Conservation (phyloP, 2,329 filamentous ascomycete genomes). For the Chlorencoelia australis region DNA sequence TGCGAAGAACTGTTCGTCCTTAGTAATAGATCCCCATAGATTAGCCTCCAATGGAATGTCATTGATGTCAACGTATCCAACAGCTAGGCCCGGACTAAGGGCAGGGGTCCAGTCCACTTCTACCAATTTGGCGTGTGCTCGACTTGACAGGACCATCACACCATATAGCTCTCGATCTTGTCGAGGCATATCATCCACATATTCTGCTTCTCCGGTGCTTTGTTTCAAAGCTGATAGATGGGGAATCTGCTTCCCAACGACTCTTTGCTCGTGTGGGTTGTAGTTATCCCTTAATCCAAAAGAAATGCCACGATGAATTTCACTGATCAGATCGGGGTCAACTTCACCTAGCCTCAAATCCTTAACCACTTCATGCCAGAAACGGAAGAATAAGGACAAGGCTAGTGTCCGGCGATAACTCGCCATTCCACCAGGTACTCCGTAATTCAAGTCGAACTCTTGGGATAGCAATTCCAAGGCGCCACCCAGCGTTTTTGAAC, state of each 20-base stretch:
- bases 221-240: slow-evolving; percentile 89
- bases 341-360: slow-evolving; percentile 42
- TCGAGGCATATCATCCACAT: slow-evolving; percentile 84
- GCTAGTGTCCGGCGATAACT: slow-evolving; percentile 85
- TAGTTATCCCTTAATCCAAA: slow-evolving; percentile 64
- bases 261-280: slow-evolving; percentile 66
- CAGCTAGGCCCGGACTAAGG: slow-evolving; percentile 53
- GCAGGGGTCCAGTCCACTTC: slow-evolving; percentile 66
- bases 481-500: slow-evolving; percentile 72
- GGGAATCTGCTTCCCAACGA: slow-evolving; percentile 70
- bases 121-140: slow-evolving; percentile 74
- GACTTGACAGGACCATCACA: slow-evolving; percentile 76
- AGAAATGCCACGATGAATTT: slow-evolving; percentile 77
- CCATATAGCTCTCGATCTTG: slow-evolving; percentile 81
- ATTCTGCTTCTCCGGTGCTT: slow-evolving; percentile 84
- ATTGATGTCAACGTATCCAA: slow-evolving; percentile 70
- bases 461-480: slow-evolving; percentile 72
- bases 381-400: slow-evolving; percentile 88
- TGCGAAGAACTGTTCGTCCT: slow-evolving; percentile 83
- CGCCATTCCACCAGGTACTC: slow-evolving; percentile 92
- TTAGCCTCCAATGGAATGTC: slow-evolving; percentile 75
- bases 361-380: slow-evolving; percentile 77
- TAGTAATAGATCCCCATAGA: slow-evolving; percentile 64
- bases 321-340: slow-evolving; percentile 65
- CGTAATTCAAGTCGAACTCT: slow-evolving; percentile 79